These are phyloP conservation scores for Colletotrichum musicola DNA, from an alignment of 2,329 filamentous ascomycete species.

Conservation along the genomic window DNA sequence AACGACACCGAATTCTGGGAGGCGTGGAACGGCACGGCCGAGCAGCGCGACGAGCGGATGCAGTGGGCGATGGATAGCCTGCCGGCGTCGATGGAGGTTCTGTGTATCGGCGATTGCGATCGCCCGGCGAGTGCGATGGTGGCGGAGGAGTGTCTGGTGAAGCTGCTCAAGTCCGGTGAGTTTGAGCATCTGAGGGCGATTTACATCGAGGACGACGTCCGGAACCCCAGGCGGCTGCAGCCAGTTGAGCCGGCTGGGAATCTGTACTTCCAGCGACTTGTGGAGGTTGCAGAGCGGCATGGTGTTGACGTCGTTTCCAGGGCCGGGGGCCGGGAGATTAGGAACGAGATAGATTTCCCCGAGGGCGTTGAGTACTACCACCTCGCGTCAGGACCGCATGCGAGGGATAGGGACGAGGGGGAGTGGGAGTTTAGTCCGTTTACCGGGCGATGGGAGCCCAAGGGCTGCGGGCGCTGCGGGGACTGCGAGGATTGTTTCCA, in stretches of 20 bases:
- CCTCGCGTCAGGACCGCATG: not conserved
- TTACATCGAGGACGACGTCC: not conserved
- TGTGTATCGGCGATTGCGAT: not conserved
- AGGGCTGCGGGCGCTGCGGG: conserved; percentile 16
- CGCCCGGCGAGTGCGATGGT: not conserved
- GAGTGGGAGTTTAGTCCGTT: not conserved
- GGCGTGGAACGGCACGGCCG: not conserved
- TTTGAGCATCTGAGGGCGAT: conserved; percentile 4
- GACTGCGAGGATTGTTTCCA: conserved; percentile 4
- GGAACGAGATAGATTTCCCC: conserved; percentile 3
- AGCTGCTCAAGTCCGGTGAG: not conserved
- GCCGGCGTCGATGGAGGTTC: not conserved
- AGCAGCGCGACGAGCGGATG: not conserved
- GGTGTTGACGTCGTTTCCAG: not conserved
- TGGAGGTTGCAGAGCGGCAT: conserved; percentile 1
- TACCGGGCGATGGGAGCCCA: not conserved
- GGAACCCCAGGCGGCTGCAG: not conserved
- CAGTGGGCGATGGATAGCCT: not conserved
- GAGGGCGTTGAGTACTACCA: not conserved
- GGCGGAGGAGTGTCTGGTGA: not conserved
- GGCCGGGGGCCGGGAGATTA: not conserved
- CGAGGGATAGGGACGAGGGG: not conserved
- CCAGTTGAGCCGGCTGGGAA: not conserved
- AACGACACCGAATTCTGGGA: not conserved
- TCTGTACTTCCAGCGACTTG: not conserved